Evolutionary conservation across 148 eudicot species (phyloP).

Genomic region (Fallopia convolvulus): DNA sequence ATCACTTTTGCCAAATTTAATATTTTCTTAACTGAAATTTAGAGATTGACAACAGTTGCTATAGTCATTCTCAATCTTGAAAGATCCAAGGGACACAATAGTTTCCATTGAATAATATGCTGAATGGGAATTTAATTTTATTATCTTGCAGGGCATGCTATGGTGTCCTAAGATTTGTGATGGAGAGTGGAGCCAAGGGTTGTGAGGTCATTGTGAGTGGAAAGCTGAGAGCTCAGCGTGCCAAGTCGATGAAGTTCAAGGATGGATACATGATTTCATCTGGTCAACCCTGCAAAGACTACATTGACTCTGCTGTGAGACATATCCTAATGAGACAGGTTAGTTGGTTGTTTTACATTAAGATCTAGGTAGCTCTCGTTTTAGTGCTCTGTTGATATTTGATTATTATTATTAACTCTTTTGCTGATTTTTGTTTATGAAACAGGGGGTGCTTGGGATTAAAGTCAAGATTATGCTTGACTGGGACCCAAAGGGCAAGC

Average conservation of each 20-base stretch:
- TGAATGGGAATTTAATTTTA: background rate
- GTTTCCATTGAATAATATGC: background rate
- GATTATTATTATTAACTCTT: too few relatives aligned
- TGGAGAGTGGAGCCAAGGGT: slow-evolving; percentile 1
- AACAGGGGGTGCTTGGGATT: background rate
- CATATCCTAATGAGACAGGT: background rate
- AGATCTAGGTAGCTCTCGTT: background rate
- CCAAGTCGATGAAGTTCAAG: background rate
- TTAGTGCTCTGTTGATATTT: background rate
- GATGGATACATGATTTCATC: background rate
- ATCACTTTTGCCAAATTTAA: background rate
- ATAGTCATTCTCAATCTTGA: background rate
- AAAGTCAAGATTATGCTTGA: background rate
- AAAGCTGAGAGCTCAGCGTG: background rate
- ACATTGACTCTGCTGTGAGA: background rate
- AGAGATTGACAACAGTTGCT: background rate
- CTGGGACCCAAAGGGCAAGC: slow-evolving; percentile 1
- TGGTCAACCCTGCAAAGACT: slow-evolving; percentile 1
- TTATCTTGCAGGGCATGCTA: background rate
- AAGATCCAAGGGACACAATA: too few relatives aligned
- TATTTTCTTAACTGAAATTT: background rate
- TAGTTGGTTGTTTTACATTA: background rate
- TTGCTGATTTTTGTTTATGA: background rate
- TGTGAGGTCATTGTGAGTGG: background rate
- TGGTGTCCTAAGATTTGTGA: background rate